Evolutionary conservation across 371 early-diverging fungal species (phyloP).

Genomic region (Zychaea mexicana): DNA sequence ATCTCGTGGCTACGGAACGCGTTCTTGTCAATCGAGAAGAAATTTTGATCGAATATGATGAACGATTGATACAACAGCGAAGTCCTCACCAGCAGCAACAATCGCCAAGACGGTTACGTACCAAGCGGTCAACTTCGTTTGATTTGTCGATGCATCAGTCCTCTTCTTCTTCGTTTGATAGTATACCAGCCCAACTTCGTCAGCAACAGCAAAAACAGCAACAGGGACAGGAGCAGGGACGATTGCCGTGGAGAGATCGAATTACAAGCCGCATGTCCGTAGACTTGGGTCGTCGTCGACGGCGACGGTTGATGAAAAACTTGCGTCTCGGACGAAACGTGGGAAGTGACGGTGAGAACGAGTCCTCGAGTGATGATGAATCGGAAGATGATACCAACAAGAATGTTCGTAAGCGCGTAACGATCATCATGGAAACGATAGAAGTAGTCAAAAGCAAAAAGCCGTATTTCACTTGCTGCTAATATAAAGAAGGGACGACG

Average conservation of each 20-base stretch:
- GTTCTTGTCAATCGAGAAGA: constrained; percentile 60
- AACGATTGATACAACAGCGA: constrained; percentile 20
- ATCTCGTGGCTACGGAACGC: constrained; percentile 58
- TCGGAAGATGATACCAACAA: constrained; percentile 7
- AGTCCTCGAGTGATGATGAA: constrained; percentile 7
- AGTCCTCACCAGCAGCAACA: not conserved
- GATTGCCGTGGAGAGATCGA: constrained; percentile 16
- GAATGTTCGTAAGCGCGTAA: constrained; percentile 15
- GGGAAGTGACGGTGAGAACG: constrained; percentile 21
- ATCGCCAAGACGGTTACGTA: constrained; percentile 21
- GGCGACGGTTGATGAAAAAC: constrained; percentile 12
- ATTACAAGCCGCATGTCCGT: constrained; percentile 18
- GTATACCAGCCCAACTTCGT: not conserved
- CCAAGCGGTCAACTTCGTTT: constrained; percentile 43
- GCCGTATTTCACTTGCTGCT: constrained; percentile 33
- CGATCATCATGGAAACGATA: constrained; percentile 27
- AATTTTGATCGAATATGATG: constrained; percentile 46
- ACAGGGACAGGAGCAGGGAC: too few relatives aligned
- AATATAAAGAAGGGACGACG: not conserved
- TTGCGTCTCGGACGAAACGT: constrained; percentile 14
- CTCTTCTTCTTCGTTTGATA: not conserved
- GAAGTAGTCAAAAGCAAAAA: constrained; percentile 23
- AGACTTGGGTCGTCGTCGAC: constrained; percentile 18
- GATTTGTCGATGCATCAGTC: constrained; percentile 21
- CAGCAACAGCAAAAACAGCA: not conserved